Evolutionary conservation across 768 basidiomycete genomes (phyloP).

Genomic region (Calocybe indica): DNA sequence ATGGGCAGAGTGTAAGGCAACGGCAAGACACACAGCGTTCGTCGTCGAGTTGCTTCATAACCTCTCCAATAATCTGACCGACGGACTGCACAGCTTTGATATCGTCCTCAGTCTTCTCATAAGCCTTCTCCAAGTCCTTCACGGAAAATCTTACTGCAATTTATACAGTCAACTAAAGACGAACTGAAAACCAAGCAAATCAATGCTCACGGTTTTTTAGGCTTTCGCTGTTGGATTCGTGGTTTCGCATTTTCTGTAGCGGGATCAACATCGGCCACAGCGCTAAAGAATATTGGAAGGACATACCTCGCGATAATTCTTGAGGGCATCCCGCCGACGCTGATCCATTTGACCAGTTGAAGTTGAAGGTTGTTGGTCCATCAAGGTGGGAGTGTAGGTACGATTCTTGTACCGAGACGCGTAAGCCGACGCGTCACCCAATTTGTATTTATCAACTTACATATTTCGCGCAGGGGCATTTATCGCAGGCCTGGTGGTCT

Average conservation of each 20-base stretch:
- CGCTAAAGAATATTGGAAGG: not conserved
- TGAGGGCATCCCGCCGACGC: conserved; percentile 67
- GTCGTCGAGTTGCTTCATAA: conserved; percentile 97
- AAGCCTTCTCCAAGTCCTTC: conserved; percentile 84
- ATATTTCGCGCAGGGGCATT: not conserved
- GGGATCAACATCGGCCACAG: conserved; percentile 7
- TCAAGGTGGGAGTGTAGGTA: conserved; percentile 11
- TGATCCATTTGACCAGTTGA: conserved; percentile 63
- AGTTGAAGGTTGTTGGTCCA: conserved; percentile 45
- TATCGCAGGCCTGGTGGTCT: conserved; percentile 40
- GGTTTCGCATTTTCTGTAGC: conserved; percentile 86
- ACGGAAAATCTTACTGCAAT: conserved; percentile 81
- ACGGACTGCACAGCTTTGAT: conserved; percentile 99
- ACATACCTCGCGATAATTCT: conserved; percentile 67
- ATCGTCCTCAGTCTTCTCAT: conserved; percentile 94
- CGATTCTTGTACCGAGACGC: conserved; percentile 21
- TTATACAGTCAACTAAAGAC: not conserved
- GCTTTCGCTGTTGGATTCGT: conserved; percentile 80
- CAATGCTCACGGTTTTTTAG: conserved; percentile 78
- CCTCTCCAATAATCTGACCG: conserved; percentile 98
- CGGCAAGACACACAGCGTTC: conserved; percentile 73
- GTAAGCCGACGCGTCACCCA: conserved; percentile 32
- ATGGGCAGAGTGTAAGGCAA: not conserved
- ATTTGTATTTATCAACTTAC: conserved; percentile 1
- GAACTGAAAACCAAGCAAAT: not conserved